Percentiles rank a stretch among this genome's conserved stretches.
These are phyloP conservation scores for Russula virescens DNA, from an alignment of 768 basidiomycete genomes.

Conservation along the genomic window DNA sequence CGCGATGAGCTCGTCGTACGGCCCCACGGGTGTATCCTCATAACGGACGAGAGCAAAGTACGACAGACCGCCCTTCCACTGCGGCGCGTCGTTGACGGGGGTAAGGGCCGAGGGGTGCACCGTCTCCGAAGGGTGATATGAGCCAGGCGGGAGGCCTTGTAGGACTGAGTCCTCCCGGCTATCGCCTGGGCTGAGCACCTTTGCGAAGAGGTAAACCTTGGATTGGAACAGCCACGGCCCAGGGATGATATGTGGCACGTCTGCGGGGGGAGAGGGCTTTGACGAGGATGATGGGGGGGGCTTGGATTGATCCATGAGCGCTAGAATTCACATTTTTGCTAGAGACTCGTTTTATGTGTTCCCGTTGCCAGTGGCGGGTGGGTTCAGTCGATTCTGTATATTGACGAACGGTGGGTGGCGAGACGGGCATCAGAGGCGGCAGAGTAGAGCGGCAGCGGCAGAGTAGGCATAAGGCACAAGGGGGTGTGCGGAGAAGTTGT, in stretches of 20 bases:
- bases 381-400: too few species aligned
- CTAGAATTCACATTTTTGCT: too few species aligned
- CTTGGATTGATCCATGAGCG: too few species aligned
- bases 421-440: too few species aligned
- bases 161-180: constrained; percentile 11
- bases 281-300: neutral
- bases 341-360: too few species aligned
- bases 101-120: constrained; percentile 19
- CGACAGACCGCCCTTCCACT: constrained; percentile 13
- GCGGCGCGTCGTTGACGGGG: neutral
- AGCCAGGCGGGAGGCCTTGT: constrained; percentile 18
- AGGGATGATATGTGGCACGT: neutral
- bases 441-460: too few species aligned
- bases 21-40: constrained; percentile 16
- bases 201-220: constrained; percentile 9
- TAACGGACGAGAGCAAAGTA: constrained; percentile 6
- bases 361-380: too few species aligned
- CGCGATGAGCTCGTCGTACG: constrained; percentile 22
- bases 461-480: too few species aligned
- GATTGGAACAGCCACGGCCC: constrained; percentile 16
- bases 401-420: too few species aligned
- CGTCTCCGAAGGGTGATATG: constrained; percentile 16
- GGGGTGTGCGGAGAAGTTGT: too few species aligned
- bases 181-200: neutral
- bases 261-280: neutral